Evolutionary conservation across 495 filamentous ascomycete species (phyloP).

Genomic region (Friedmanniomyces endolithicus): DNA sequence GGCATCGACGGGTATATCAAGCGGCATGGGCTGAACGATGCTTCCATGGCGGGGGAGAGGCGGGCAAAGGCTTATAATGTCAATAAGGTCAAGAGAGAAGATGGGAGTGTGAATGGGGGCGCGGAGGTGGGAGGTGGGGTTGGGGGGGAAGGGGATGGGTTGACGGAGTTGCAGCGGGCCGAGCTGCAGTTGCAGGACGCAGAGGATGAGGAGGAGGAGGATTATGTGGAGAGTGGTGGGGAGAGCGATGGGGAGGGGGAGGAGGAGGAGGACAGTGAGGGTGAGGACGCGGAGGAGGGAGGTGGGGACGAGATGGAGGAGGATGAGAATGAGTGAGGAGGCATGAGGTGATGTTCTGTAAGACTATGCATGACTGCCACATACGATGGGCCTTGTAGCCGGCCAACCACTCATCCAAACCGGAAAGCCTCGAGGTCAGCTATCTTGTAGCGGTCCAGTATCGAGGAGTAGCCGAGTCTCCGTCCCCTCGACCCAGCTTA

Average conservation of each 20-base stretch:
- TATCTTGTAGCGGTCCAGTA: too few relatives aligned
- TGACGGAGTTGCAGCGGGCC: conserved; percentile 54
- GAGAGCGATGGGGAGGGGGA: conserved; percentile 42
- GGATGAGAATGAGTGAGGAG: conserved; percentile 32
- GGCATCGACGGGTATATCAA: conserved; percentile 80
- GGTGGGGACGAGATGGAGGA: conserved; percentile 36
- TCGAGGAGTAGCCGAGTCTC: too few relatives aligned
- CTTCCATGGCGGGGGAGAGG: conserved; percentile 77
- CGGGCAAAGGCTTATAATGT: conserved; percentile 69
- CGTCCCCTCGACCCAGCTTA: too few relatives aligned
- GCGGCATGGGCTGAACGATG: conserved; percentile 70
- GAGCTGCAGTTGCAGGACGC: conserved; percentile 50
- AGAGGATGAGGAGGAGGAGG: conserved; percentile 81
- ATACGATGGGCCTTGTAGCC: too few relatives aligned
- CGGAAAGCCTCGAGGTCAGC: too few relatives aligned
- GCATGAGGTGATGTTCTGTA: not conserved
- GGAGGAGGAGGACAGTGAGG: conserved; percentile 38
- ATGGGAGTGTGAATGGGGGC: conserved; percentile 34
- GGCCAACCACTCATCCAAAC: too few relatives aligned
- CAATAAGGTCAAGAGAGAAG: conserved; percentile 40
- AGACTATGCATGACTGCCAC: conserved; percentile 3
- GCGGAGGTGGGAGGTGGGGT: conserved; percentile 23
- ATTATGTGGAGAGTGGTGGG: conserved; percentile 65
- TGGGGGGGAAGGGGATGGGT: conserved; percentile 27
- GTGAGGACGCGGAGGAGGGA: conserved; percentile 34